phyloP scores from a whole-genome alignment of 148 eudicot genomes.

The Fagopyrum esculentum region DNA sequence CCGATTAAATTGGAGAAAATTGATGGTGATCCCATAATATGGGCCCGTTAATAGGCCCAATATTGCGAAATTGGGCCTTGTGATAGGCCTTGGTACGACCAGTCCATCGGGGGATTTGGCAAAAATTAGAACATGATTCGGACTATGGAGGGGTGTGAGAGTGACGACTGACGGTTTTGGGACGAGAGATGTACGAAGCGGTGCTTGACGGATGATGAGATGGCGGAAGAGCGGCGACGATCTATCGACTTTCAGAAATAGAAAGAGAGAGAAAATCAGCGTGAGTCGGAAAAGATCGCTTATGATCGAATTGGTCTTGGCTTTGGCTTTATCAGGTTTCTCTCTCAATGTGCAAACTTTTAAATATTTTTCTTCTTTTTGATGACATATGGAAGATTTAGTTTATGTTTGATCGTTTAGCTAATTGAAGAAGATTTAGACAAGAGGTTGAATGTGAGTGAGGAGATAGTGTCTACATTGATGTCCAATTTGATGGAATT shows the following conservation, averaged over 20 bases:
- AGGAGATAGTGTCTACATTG: background rate
- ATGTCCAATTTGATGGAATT: background rate
- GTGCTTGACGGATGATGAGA: background rate
- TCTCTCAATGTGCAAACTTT: no score
- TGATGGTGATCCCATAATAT: background rate
- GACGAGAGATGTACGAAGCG: slow-evolving; percentile 32
- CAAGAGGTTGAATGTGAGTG: background rate
- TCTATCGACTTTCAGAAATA: background rate
- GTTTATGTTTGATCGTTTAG: background rate
- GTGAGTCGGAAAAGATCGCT: background rate
- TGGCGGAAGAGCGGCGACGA: slow-evolving; percentile 3
- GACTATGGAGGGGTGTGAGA: no score
- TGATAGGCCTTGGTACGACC: background rate
- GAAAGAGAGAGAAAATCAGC: slow-evolving; percentile 16
- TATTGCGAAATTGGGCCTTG: background rate
- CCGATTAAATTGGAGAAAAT: no score
- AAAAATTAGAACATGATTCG: background rate
- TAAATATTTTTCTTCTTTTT: no score
- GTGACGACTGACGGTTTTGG: slow-evolving; percentile 27
- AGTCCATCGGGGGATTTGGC: background rate
- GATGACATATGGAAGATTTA: background rate
- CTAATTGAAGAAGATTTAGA: background rate
- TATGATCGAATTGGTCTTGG: no score
- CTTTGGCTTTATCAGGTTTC: no score
- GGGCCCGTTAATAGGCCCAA: background rate